phyloP scores from a whole-genome alignment of 1,139 yeast genomes.

The Meyerozyma sp. region DNA sequence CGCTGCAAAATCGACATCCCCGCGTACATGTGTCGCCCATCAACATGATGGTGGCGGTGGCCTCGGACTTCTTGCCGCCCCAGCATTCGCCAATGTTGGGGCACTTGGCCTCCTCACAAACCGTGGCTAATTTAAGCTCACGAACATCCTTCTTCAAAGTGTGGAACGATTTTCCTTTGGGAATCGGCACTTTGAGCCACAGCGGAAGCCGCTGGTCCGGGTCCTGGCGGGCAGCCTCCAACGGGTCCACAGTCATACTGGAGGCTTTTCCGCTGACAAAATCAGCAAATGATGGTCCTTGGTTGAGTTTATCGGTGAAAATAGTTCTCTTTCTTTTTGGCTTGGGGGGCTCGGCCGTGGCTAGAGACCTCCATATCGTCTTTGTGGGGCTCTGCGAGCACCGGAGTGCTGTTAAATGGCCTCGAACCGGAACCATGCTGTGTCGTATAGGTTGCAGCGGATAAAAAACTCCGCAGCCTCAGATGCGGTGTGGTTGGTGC shows the following conservation, averaged over 20 bases:
- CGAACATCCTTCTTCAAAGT: conserved; percentile 80
- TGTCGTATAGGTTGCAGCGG: background rate
- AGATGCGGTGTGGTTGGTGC: background rate
- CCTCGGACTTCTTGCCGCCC: conserved; percentile 95
- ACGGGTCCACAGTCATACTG: conserved; percentile 57
- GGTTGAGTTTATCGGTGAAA: conserved; percentile 67
- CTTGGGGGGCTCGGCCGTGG: background rate
- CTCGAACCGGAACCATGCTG: background rate
- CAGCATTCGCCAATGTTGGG: conserved; percentile 99
- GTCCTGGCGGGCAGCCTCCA: conserved; percentile 58
- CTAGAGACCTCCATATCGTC: background rate
- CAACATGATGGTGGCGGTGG: conserved; percentile 99
- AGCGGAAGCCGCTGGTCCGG: conserved; percentile 72
- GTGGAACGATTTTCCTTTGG: conserved; percentile 81
- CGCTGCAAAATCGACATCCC: conserved; percentile 97
- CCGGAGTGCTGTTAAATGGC: background rate
- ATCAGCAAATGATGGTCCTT: conserved; percentile 93
- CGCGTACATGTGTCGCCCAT: conserved; percentile 98
- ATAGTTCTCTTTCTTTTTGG: conserved; percentile 48
- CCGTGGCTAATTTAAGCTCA: conserved; percentile 86
- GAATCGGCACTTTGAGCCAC: conserved; percentile 95
- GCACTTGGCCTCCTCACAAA: conserved; percentile 97
- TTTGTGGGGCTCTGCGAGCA: background rate
- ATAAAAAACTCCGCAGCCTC: background rate
- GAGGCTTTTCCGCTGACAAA: conserved; percentile 79